Base-by-base conservation (phyloP, 257 asterid genomes). In the Vinca minor region DNA sequence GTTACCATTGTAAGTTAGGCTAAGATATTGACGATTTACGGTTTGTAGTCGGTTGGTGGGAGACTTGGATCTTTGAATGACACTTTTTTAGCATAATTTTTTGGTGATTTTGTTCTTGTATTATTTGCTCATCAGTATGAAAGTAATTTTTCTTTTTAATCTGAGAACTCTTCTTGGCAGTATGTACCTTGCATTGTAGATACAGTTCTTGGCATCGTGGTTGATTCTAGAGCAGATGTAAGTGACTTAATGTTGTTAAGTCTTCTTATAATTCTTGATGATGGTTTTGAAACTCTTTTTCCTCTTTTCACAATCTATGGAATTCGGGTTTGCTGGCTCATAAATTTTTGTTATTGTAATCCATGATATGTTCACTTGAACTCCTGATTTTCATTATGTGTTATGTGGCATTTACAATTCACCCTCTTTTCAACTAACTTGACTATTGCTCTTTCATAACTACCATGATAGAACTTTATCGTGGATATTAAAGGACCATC, bases 401-500 rank as follows among this genome's bases (percentile, higher is more conserved):
- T 61, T 4, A 9, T 20, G 20, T 9, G 62, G 8, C 54, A 31
- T 41, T 17, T 23, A 12, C 8, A 17, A 45, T 4, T 28, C 13
- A 25, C 34, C 36, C 21, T 57, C 18, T 21, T 68, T 50, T 70
- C 59, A 31, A 4, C 39, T 46, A 4, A 62, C 26, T 42, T 49
- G 53, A 36, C 32, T n/a, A 26, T 3, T 56, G 12, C 28, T 25
- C 62, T 66, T 44, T 48, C 28, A 25, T 62, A 59, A 34, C 31
- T 53, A 58, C 44, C 57, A 56, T 32, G 62, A 59, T 87, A 91
- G 98, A 91, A 85, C 73, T 84, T 91, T 70, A 72, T 86, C 57
- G 87, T 91, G 85, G 98, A 91, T 80, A 82, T 91, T 71, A 91
- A 88, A 83, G 92, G 96, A 69, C 87, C 96, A 34, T 70, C 83